These are phyloP conservation scores for Chaetomium tenue DNA, from an alignment of 495 filamentous ascomycete genomes.

Conservation along the genomic window DNA sequence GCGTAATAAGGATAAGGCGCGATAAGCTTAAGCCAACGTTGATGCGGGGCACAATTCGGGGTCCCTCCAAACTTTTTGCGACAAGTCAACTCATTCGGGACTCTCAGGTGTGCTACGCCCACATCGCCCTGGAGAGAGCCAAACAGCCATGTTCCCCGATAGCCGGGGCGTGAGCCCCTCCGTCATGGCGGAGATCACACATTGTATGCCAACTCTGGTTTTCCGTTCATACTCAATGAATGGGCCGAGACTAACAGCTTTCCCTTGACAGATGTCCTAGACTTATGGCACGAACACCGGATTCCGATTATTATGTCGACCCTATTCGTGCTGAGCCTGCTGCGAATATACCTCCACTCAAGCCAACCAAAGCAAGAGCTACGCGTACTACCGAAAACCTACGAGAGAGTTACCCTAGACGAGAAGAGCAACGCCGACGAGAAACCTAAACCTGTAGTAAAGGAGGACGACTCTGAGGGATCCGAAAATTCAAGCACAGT, in stretches of 20 bases:
- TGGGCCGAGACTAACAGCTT: background rate
- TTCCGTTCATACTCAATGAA: background rate
- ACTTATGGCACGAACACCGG: constrained; percentile 56
- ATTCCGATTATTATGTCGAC: constrained; percentile 50
- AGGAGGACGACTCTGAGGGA: constrained; percentile 18
- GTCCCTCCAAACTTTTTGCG: constrained; percentile 14
- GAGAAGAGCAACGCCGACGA: constrained; percentile 11
- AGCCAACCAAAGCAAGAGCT: constrained; percentile 29
- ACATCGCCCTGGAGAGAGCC: constrained; percentile 8
- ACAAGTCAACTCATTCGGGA: background rate
- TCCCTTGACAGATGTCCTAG: constrained; percentile 44
- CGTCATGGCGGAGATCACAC: constrained; percentile 1
- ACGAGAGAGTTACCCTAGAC: constrained; percentile 27
- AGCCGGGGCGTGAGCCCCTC: constrained; percentile 21
- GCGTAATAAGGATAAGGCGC: background rate
- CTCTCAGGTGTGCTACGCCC: background rate
- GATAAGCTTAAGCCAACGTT: constrained; percentile 8
- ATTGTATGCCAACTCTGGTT: constrained; percentile 14
- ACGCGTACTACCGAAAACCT: constrained; percentile 31
- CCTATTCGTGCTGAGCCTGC: constrained; percentile 37
- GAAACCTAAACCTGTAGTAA: constrained; percentile 15
- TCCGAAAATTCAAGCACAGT: constrained; percentile 6
- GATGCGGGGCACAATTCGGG: constrained; percentile 18
- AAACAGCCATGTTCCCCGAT: constrained; percentile 21
- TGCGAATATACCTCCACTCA: constrained; percentile 45